These are phyloP conservation scores for Phalaenopsis hybrid DNA, from an alignment of 116 monocot genomes.

Conservation along the genomic window DNA sequence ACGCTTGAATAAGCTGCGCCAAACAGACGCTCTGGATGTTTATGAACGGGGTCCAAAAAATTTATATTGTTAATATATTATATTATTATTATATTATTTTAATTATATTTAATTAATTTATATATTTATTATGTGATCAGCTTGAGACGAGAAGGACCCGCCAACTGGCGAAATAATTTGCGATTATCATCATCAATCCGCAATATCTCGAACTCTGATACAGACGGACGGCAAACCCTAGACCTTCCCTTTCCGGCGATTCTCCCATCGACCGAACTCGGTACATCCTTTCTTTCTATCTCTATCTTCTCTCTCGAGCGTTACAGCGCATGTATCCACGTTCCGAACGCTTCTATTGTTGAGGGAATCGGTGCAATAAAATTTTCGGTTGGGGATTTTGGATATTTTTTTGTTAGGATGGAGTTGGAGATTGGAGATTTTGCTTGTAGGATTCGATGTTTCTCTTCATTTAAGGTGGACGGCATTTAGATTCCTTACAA, in stretches of 20 bases:
- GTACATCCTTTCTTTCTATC: neutral
- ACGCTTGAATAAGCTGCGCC: too few species aligned
- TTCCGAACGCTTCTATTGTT: neutral
- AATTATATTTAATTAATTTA: too few species aligned
- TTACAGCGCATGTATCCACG: neutral
- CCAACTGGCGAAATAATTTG: neutral
- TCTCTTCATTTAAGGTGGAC: too few species aligned
- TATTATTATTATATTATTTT: too few species aligned
- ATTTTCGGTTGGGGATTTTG: neutral
- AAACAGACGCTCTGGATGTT: too few species aligned
- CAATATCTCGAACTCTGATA: neutral
- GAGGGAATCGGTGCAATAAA: neutral
- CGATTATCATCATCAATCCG: neutral
- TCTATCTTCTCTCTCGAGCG: neutral
- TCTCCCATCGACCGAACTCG: neutral
- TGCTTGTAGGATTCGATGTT: too few species aligned
- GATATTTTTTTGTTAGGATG: neutral
- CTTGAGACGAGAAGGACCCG: neutral
- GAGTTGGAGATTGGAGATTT: too few species aligned
- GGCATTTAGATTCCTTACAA: too few species aligned
- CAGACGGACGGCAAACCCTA: neutral
- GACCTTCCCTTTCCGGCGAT: neutral
- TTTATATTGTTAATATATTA: too few species aligned
- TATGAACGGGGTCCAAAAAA: too few species aligned
- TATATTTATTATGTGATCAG: too few species aligned